Conservation (phyloP, 83 land plant genomes). For the Thuja plicata region DNA sequence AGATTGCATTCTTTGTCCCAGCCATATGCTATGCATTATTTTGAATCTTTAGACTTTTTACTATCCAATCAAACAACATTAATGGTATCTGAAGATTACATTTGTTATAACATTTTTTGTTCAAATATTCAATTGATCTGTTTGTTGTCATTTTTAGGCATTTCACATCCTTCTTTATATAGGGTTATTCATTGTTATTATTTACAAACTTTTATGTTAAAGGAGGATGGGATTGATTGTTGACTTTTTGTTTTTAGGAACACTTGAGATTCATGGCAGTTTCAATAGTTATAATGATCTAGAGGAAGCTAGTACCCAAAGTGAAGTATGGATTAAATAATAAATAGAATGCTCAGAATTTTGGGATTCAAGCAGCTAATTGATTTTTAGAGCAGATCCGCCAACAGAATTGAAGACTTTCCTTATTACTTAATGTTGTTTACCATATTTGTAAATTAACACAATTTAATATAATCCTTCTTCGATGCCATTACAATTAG, state of each 20-base stretch:
- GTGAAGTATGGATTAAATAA: no score
- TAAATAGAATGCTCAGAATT: no score
- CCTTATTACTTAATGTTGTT: no score
- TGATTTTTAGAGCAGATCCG: no score
- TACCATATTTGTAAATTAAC: no score
- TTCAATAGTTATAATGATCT: constrained; percentile 50
- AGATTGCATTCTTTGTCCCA: constrained; percentile 35
- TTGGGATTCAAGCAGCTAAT: no score
- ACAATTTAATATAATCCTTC: no score
- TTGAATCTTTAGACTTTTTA: no score
- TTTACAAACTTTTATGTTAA: not conserved
- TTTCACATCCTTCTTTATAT: constrained; percentile 2
- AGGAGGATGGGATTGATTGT: constrained; percentile 49
- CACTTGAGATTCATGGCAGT: constrained; percentile 55
- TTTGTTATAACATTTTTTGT: constrained; percentile 48
- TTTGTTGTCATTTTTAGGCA: constrained; percentile 43
- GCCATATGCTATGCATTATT: no score
- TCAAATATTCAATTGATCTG: constrained; percentile 44
- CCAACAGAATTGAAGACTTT: no score
- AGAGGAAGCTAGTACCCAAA: no score
- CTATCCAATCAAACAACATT: constrained; percentile 20
- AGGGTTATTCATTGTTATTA: not conserved
- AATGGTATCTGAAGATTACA: constrained; percentile 26
- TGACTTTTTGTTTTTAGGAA: constrained; percentile 44
- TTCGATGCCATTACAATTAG: no score